Conservation (phyloP, 2,329 filamentous ascomycete species). For the Aureobasidium sp. region DNA sequence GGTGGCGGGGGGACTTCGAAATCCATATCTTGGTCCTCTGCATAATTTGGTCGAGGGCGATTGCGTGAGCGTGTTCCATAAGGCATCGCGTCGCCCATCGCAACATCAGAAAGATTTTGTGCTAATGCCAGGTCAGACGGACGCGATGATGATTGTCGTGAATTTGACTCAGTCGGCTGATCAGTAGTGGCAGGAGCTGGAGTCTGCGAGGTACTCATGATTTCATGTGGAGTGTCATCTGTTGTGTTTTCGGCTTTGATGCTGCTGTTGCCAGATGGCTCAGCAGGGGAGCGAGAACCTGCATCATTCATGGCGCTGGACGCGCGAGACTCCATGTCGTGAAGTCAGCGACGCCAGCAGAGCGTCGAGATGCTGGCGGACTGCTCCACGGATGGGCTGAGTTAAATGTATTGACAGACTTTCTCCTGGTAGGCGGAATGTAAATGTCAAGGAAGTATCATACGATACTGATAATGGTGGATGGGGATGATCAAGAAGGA, state of each 20-base stretch:
- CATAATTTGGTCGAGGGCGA: constrained; percentile 85
- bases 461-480: neutral
- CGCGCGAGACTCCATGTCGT: constrained; percentile 10
- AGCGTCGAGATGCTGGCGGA: constrained; percentile 3
- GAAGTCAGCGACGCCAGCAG: constrained; percentile 5
- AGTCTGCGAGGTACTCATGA: constrained; percentile 11
- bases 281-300: neutral
- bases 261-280: neutral
- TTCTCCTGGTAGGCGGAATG: neutral
- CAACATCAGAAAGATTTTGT: constrained; percentile 19
- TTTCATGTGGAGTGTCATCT: constrained; percentile 3
- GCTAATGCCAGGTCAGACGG: neutral
- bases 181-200: neutral
- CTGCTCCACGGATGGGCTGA: neutral
- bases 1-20: constrained; percentile 59
- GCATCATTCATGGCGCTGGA: constrained; percentile 12
- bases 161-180: neutral
- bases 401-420: neutral
- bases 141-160: constrained; percentile 12
- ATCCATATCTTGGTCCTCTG: constrained; percentile 77
- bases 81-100: constrained; percentile 45
- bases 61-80: constrained; percentile 95
- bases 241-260: neutral
- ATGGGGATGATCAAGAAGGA: neutral
- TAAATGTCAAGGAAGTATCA: neutral